Evolutionary conservation across 129 eudicot species (phyloP), one percentile per base, ranked within the genome.

Genomic region (Centaurea solstitialis): DNA sequence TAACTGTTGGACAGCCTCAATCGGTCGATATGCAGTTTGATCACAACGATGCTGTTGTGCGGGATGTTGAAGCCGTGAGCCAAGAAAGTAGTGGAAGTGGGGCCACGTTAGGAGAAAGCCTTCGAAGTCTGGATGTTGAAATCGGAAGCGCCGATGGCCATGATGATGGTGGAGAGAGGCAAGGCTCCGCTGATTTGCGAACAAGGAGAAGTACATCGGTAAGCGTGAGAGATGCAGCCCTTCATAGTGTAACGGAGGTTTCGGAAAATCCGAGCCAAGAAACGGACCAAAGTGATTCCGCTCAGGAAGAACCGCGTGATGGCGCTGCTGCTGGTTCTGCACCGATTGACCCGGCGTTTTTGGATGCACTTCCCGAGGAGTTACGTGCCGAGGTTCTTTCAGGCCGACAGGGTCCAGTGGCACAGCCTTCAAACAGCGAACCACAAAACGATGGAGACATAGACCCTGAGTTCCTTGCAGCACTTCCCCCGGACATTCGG

Each of bases 141-240:
- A 95, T 92, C 76, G 99, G 99, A 50, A 95, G 99, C 87, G 97
- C 97, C 45, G 99, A 95, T 91, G 99, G 99, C 39, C 97, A 95
- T 76, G 99, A 95, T 88, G 99, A 95, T 80, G 93, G 90, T 45
- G 93, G 91, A 30, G 96, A 91, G 15, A 85, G 96, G 66, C 96
- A 91, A 62, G 87, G 83, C 21, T 78, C 91, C 40, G 70, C 81
- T 23, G 97, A 93, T 81, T 70, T 80, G 59, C 89, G 94, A 37
- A 50, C 85, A 21, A 90, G 99, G 87, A 94, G 98, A 86, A 64
- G 81, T 30, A 57, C 90, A 38, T 84, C 89, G 21, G 74, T 70
- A 73, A 72, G 89, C 33, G 97, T 75, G 66, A 91, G 97, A 70
- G 97, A 91, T 72, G 88, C 92, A 50, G 74, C 92, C 28, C 95